These are phyloP conservation scores for Aspergillus affinis DNA, from an alignment of 495 filamentous ascomycete species.

Conservation along the genomic window DNA sequence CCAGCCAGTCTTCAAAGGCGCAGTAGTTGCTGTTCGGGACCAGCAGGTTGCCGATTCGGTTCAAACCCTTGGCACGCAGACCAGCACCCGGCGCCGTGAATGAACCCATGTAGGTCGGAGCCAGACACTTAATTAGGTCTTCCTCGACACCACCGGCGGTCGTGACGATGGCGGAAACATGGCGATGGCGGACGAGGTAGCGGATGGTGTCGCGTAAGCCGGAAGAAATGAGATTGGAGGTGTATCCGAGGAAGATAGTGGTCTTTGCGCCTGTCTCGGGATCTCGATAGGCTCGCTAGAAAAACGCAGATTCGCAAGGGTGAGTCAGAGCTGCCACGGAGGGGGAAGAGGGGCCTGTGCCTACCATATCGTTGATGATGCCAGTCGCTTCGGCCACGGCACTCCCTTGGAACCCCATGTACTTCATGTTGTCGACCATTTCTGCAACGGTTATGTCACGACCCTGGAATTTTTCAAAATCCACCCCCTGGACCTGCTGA, in stretches of 20 bases:
- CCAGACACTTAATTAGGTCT: conserved; percentile 97
- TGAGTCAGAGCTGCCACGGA: conserved; percentile 6
- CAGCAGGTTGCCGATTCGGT: conserved; percentile 94
- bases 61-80: conserved; percentile 79
- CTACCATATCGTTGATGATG: conserved; percentile 95
- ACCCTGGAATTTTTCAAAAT: conserved; percentile 78
- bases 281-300: conserved; percentile 71
- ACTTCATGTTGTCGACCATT: conserved; percentile 74
- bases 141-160: conserved; percentile 97
- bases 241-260: conserved; percentile 96
- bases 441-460: conserved; percentile 80
- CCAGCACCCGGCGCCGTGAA: conserved; percentile 73
- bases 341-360: conserved; percentile 16
- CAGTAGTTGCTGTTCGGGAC: conserved; percentile 98
- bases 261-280: conserved; percentile 70
- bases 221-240: conserved; percentile 94
- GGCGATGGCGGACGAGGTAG: conserved; percentile 86
- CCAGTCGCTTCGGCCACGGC: conserved; percentile 78
- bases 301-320: background rate
- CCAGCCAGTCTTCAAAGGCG: conserved; percentile 94
- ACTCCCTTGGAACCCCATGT: conserved; percentile 91
- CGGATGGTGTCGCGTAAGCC: conserved; percentile 88
- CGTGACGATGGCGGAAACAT: conserved; percentile 89
- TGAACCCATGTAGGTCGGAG: conserved; percentile 84
- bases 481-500: conserved; percentile 76